Conservation (phyloP, 768 basidiomycete species). For the Boletus rubroflammeus region DNA sequence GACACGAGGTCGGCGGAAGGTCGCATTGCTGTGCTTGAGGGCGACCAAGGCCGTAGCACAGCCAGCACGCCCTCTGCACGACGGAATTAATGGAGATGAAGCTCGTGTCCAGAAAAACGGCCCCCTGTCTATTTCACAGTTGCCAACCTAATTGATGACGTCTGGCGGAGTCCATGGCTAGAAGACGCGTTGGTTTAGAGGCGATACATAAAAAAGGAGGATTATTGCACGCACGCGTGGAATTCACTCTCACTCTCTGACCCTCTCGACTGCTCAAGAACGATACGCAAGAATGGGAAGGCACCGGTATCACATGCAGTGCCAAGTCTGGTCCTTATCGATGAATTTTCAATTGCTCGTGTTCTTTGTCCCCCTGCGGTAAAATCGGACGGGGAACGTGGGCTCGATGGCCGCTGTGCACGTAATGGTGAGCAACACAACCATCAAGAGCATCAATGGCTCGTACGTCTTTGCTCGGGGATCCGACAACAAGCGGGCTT, state of each 20-base stretch:
- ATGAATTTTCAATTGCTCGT: not conserved
- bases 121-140: constrained; percentile 2
- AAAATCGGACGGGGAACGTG: not conserved
- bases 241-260: not conserved
- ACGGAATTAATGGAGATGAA: constrained; percentile 1
- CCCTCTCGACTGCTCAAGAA: not conserved
- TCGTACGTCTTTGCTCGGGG: constrained; percentile 8
- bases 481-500: constrained; percentile 6
- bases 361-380: constrained; percentile 1
- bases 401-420: not conserved
- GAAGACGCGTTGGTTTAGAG: not conserved
- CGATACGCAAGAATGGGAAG: not conserved
- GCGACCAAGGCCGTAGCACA: constrained; percentile 1
- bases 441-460: not conserved
- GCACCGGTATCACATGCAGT: not conserved
- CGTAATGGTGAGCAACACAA: constrained; percentile 11
- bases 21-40: constrained; percentile 2
- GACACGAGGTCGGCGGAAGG: constrained; percentile 19
- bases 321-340: not conserved
- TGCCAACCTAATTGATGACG: not conserved
- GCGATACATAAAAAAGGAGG: not conserved
- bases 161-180: constrained; percentile 6
- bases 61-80: not conserved
- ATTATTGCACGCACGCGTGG: constrained; percentile 1
- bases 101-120: not conserved